phyloP scores from a whole-genome alignment of 164 flowering plant species.

The Cinnamomum micranthum region DNA sequence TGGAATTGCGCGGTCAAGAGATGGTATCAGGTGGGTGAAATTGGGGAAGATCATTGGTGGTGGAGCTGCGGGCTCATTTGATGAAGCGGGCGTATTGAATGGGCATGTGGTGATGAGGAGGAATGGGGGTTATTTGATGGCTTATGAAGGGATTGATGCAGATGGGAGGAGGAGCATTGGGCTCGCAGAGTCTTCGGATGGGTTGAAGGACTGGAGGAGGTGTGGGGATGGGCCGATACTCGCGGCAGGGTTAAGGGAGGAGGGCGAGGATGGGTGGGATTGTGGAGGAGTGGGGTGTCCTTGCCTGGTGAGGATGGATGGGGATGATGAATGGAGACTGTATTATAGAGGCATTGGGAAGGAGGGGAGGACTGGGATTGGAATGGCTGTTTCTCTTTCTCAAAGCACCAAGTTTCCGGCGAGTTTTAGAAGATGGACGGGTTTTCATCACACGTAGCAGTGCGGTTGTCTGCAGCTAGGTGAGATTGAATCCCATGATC shows the following conservation, averaged over 20 bases:
- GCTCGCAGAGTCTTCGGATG: conserved; percentile 62
- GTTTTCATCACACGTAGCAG: conserved; percentile 29
- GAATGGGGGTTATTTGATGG: conserved; percentile 74
- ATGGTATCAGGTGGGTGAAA: conserved; percentile 87
- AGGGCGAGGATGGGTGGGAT: conserved; percentile 60
- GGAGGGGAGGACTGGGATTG: conserved; percentile 61
- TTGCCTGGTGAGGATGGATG: conserved; percentile 71
- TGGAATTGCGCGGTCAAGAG: conserved; percentile 81
- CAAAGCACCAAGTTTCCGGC: conserved; percentile 34
- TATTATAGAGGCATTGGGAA: conserved; percentile 68
- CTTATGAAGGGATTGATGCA: conserved; percentile 65
- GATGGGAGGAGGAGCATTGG: conserved; percentile 69
- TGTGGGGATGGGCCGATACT: conserved; percentile 38
- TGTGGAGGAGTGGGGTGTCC: conserved; percentile 56
- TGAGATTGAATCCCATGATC: too few relatives aligned
- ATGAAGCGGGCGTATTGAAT: conserved; percentile 57
- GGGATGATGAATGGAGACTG: conserved; percentile 72
- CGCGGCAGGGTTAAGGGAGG: conserved; percentile 11
- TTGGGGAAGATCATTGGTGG: conserved; percentile 69
- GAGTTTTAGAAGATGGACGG: conserved; percentile 58
- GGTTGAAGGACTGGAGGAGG: conserved; percentile 68
- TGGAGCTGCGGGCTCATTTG: conserved; percentile 46
- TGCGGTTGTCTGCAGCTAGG: too few relatives aligned
- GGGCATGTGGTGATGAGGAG: conserved; percentile 46
- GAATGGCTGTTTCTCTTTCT: conserved; percentile 56